Percentiles rank a stretch among this genome's conserved stretches.
Evolutionary conservation across 2,329 filamentous ascomycete genomes (phyloP).

Genomic region (Xylariomycetidae sp.): DNA sequence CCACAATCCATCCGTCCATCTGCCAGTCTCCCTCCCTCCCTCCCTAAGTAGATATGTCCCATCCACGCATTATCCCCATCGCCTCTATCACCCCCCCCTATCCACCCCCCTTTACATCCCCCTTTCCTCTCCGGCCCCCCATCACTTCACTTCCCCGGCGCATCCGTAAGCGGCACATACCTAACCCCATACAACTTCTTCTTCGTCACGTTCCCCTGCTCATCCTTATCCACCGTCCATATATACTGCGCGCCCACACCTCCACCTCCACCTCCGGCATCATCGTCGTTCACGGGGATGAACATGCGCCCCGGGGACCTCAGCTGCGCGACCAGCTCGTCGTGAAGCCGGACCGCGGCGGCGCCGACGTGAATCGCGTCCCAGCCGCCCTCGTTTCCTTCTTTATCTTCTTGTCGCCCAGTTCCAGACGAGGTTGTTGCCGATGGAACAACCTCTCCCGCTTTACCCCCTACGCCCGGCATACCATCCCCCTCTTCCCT

Average conservation of each 20-base stretch:
- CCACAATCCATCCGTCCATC: too few species aligned
- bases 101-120: too few species aligned
- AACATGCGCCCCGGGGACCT: slow-evolving; percentile 75
- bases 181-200: slow-evolving; percentile 64
- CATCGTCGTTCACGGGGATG: slow-evolving; percentile 63
- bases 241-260: slow-evolving; percentile 55
- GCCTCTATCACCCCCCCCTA: too few species aligned
- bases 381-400: slow-evolving; percentile 57
- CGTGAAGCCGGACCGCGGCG: slow-evolving; percentile 69
- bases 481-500: slow-evolving; percentile 38
- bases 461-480: too few species aligned
- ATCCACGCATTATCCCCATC: too few species aligned
- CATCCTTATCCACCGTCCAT: slow-evolving; percentile 70
- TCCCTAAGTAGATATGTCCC: too few species aligned
- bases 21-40: too few species aligned
- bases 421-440: too few species aligned
- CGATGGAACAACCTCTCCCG: too few species aligned
- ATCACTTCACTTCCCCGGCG: slow-evolving; percentile 36
- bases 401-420: slow-evolving; percentile 32
- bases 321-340: slow-evolving; percentile 70
- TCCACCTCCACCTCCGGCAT: too few species aligned
- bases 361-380: slow-evolving; percentile 96
- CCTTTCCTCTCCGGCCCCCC: neutral
- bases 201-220: slow-evolving; percentile 54
- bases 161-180: slow-evolving; percentile 75